Evolutionary conservation across 139 green algal species (phyloP), one percentile per base, ranked within the genome.

Genomic region (Astrephomene gubernaculifera): DNA sequence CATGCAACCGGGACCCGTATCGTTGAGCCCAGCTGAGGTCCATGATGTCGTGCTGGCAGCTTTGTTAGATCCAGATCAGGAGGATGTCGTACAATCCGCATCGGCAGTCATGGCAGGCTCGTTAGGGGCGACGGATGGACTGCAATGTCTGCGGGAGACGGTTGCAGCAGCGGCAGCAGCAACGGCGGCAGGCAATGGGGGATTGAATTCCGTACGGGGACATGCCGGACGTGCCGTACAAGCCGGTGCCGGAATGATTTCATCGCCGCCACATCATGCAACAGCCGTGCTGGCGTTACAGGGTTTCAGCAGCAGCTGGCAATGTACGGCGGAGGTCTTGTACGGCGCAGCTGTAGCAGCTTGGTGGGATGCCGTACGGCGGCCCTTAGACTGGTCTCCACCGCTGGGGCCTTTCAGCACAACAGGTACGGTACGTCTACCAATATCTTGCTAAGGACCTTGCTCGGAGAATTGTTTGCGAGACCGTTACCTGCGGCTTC

Each of bases 1-100:
- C 36, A 60, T 80, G 71, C 71, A 81, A 38, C 38, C 67, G 22
- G 81, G 65, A 12, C 81, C 81, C 10, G 39, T 71, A 33, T 21
- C n/a, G 21, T 52, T 86, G 9, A 44, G 70, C 31, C 81, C 68
- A 1, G 17, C 27, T 17, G 14, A 79, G 36, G 81, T 79, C 7
- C 81, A 71, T 2, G 7, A 67, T 5, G 2, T 68, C 5, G 81
- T 79, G 29, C 69, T 86, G 68, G 29, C 38, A 1, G 69, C 68
- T 27, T 53, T 86, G 52, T 53, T 86, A 35, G 76, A 44, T 4
- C 39, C 39, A 0, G 75, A 57, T 4, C 6, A 31, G 17, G 71
- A 65, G 57, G 10, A 44, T 45, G 64, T n/a, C n/a, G n/a, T n/a
- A n/a, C n/a, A n/a, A n/a, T n/a, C n/a, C n/a, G n/a, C n/a, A n/a